Base-by-base conservation (phyloP, 108 stramenopile genomes). In the Cyclotella cryptica region DNA sequence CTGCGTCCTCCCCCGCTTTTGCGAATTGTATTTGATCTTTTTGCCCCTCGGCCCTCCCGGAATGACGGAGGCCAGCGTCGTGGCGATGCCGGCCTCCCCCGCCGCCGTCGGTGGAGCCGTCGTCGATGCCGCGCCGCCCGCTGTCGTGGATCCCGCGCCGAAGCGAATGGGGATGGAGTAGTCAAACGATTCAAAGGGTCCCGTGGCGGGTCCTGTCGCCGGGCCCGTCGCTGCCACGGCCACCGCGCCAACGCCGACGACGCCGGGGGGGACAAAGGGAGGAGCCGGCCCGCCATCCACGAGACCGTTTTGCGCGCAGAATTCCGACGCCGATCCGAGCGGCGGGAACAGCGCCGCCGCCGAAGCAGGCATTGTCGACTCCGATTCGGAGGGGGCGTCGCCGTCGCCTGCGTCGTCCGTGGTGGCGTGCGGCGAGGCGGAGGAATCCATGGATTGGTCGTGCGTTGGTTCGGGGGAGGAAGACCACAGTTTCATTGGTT, bases 281-380 rank as follows among this genome's bases (percentile, higher is more conserved):
- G 49, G 49, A 19, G 49, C 49, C 1, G 49, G 49, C 3, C 49
- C 49, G 17, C 49, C 49, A 3, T 49, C 49, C 5, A n/a, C 21
- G 18, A 54, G 53, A 19, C 53, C 53, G 53, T 54, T 54, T 54
- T 54, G 45, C n/a, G 19, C 49, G 35, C 69, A 35, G 69, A 46
- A 40, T 39, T 54, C 69, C 10, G 39, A 35, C 7, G 49, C 54
- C 27, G 67, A 71, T 35, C 24, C 57, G 30, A 71, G 30, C 8
- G 70, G 42, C 21, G 70, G 58, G 35, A 71, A 71, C 27, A 71
- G 22, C 10, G 55, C 43, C 55, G 70, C 24, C 19, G 70, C 27
- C n/a, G 43, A 18, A 28, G 57, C 4, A 9, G 8, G 14, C 51
- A 30, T n/a, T 49, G n/a, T 19, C 45, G 14, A 35, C 14, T 46